phyloP scores from a whole-genome alignment of 768 basidiomycete genomes.

The Gelatoporia subvermispora region DNA sequence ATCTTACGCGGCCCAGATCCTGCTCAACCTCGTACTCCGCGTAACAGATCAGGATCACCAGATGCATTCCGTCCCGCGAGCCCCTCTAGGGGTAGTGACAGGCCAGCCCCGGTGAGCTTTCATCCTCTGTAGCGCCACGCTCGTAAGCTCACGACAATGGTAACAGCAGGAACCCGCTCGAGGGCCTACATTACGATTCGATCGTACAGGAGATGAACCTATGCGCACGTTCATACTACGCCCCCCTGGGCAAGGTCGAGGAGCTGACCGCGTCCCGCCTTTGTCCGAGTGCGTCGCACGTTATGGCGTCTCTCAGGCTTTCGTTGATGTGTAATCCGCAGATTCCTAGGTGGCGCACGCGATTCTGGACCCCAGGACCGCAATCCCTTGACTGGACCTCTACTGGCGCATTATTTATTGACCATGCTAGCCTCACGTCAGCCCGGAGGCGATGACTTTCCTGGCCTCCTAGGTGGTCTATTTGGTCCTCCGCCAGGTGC shows the following conservation, averaged over 20 bases:
- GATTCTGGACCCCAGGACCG: slow-evolving; percentile 20
- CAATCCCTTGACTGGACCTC: slow-evolving; percentile 45
- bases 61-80: slow-evolving; percentile 1
- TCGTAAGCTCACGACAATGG: neutral
- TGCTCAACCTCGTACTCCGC: neutral
- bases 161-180: slow-evolving; percentile 3
- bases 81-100: neutral
- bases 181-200: slow-evolving; percentile 16
- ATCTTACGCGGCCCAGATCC: slow-evolving; percentile 9
- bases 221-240: slow-evolving; percentile 2
- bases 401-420: slow-evolving; percentile 73
- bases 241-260: neutral
- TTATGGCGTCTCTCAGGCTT: neutral
- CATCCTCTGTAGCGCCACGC: neutral
- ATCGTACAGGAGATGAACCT: slow-evolving; percentile 11
- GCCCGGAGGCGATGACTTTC: slow-evolving; percentile 36
- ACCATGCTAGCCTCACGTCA: slow-evolving; percentile 44
- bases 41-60: neutral
- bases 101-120: slow-evolving; percentile 1
- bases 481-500: slow-evolving; percentile 27
- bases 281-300: slow-evolving; percentile 11
- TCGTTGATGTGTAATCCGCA: slow-evolving; percentile 17
- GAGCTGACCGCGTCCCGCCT: slow-evolving; percentile 5
- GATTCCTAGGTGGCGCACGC: slow-evolving; percentile 20
- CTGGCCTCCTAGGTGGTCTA: slow-evolving; percentile 35